Evolutionary conservation across 257 asterid genomes (phyloP).

Genomic region (Echites panduratus): DNA sequence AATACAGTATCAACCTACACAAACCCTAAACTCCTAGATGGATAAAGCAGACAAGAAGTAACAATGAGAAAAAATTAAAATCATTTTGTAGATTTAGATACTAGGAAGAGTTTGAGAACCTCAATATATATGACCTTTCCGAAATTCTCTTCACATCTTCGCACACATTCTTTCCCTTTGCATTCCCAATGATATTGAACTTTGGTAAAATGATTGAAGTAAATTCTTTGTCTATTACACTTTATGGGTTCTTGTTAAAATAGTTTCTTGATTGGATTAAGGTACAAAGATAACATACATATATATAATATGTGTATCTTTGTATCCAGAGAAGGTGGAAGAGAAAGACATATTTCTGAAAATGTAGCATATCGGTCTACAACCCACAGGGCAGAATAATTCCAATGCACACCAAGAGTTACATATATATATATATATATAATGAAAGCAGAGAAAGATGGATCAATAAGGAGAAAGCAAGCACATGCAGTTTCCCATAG

Average conservation of each 20-base stretch:
- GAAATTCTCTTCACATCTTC: not conserved
- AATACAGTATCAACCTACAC: too few relatives aligned
- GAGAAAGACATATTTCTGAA: slow-evolving; percentile 20
- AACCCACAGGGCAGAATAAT: too few relatives aligned
- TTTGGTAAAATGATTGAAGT: not conserved
- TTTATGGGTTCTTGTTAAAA: not conserved
- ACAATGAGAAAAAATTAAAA: not conserved
- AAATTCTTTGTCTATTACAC: not conserved
- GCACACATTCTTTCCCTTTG: not conserved
- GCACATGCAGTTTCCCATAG: too few relatives aligned
- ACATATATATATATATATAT: too few relatives aligned
- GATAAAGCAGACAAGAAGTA: not conserved
- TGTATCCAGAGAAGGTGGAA: slow-evolving; percentile 15
- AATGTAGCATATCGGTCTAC: too few relatives aligned
- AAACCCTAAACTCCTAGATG: too few relatives aligned
- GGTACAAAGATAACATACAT: not conserved
- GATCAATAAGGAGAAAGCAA: too few relatives aligned
- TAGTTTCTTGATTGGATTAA: not conserved
- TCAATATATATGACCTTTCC: not conserved
- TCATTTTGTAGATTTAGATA: not conserved
- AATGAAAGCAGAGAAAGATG: too few relatives aligned
- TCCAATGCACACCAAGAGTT: too few relatives aligned
- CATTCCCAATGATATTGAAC: not conserved
- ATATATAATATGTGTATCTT: not conserved
- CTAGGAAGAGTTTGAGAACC: not conserved